These are phyloP conservation scores for Pleurotus eryngii DNA, from an alignment of 768 basidiomycete genomes.

Conservation along the genomic window DNA sequence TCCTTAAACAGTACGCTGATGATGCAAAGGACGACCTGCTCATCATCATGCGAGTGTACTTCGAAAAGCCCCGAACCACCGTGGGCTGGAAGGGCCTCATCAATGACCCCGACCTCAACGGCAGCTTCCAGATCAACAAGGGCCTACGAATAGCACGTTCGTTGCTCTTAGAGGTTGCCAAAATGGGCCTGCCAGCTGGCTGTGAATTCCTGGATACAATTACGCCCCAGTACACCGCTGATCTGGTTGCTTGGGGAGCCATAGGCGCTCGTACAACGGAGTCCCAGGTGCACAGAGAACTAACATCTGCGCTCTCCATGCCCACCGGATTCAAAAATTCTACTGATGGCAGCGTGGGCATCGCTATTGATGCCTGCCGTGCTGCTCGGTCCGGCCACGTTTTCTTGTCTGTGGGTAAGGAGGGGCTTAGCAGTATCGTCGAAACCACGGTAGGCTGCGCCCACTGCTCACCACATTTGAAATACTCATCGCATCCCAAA, in stretches of 20 bases:
- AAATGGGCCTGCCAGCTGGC: conserved; percentile 88
- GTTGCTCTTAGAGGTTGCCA: conserved; percentile 87
- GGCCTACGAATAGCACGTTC: conserved; percentile 86
- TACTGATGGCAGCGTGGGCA: conserved; percentile 87
- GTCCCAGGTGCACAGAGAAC: conserved; percentile 94
- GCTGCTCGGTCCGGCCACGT: conserved; percentile 89
- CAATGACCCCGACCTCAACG: conserved; percentile 94
- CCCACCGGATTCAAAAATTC: conserved; percentile 99
- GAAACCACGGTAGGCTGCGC: conserved; percentile 47
- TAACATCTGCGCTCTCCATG: conserved; percentile 95
- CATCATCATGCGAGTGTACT: conserved; percentile 97
- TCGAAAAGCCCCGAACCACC: conserved; percentile 92
- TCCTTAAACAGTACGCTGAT: conserved; percentile 79
- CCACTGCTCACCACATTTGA: not conserved
- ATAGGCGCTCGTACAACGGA: conserved; percentile 98
- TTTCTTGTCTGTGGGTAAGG: conserved; percentile 95
- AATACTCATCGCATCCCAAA: conserved; percentile 17
- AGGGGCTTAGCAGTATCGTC: conserved; percentile 92
- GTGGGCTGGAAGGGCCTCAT: conserved; percentile 97
- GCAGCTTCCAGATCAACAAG: conserved; percentile 95
- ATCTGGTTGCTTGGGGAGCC: conserved; percentile 88
- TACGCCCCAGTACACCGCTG: conserved; percentile 79
- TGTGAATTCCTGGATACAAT: conserved; percentile 86
- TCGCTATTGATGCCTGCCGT: conserved; percentile 97
- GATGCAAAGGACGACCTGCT: conserved; percentile 70